Conservation (phyloP, 768 basidiomycete genomes). For the Calocera viscosa region DNA sequence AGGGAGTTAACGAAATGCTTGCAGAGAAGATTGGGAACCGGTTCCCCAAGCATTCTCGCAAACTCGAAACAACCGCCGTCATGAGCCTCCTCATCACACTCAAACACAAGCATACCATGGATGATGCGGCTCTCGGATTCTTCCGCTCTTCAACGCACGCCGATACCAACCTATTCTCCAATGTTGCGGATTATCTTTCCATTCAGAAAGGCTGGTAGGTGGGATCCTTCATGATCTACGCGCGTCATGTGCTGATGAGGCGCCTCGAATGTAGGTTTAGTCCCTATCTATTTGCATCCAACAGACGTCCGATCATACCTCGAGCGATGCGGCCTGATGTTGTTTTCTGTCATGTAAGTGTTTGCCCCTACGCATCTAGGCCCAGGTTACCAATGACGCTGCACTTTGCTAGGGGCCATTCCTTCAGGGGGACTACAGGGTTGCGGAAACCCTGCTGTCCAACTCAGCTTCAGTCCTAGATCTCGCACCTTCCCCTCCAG, state of each 20-base stretch:
- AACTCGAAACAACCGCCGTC: slow-evolving; percentile 45
- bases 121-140: slow-evolving; percentile 45
- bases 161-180: slow-evolving; percentile 46
- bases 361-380: background rate
- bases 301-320: slow-evolving; percentile 42
- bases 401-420: slow-evolving; percentile 35
- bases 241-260: too few relatives aligned
- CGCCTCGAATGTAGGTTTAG: background rate
- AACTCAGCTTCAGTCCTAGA: slow-evolving; percentile 45
- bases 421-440: slow-evolving; percentile 47
- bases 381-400: background rate
- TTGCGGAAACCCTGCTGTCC: slow-evolving; percentile 46
- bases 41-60: slow-evolving; percentile 41
- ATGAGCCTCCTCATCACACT: slow-evolving; percentile 49
- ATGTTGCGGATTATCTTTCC: slow-evolving; percentile 49
- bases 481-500: slow-evolving; percentile 25
- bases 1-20: slow-evolving; percentile 17
- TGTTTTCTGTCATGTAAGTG: slow-evolving; percentile 41
- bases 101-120: slow-evolving; percentile 44
- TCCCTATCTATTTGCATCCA: background rate
- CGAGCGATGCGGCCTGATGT: slow-evolving; percentile 53
- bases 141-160: slow-evolving; percentile 51
- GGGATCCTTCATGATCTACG: slow-evolving; percentile 55
- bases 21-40: slow-evolving; percentile 38
- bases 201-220: slow-evolving; percentile 60